Evolutionary conservation across 1,284 basidiomycete genomes (phyloP).

Genomic region (Trametes polyzona): DNA sequence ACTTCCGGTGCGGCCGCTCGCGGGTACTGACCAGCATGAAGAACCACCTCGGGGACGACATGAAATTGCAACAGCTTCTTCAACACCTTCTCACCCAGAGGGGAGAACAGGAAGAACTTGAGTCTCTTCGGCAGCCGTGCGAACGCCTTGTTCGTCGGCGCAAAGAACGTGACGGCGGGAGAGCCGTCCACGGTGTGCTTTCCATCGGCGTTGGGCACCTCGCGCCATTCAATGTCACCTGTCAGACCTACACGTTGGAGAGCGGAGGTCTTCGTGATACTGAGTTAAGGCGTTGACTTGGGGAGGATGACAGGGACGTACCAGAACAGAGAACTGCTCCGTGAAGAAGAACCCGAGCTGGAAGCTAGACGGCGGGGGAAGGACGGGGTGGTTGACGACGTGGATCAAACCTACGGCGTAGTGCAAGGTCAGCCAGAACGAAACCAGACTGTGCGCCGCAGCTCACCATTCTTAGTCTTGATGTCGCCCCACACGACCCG

Average conservation of each 20-base stretch:
- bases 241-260: constrained; percentile 58
- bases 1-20: too few relatives aligned
- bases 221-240: constrained; percentile 51
- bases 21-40: constrained; percentile 55
- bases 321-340: constrained; percentile 58
- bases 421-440: background rate
- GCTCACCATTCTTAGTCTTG: constrained; percentile 60
- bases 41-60: constrained; percentile 58
- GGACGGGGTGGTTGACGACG: constrained; percentile 59
- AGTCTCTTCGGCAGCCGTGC: constrained; percentile 57
- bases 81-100: constrained; percentile 59
- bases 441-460: background rate
- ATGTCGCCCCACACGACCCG: constrained; percentile 48
- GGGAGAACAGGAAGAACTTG: constrained; percentile 68
- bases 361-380: constrained; percentile 66
- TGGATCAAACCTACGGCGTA: constrained; percentile 54
- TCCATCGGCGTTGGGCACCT: constrained; percentile 41
- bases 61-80: constrained; percentile 72
- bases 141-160: constrained; percentile 70
- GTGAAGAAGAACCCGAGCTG: constrained; percentile 60
- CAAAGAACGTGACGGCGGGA: constrained; percentile 63
- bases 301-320: constrained; percentile 34
- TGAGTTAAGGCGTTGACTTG: background rate
- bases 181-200: constrained; percentile 47
- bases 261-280: constrained; percentile 53